Conservation (phyloP, 164 flowering plant species). For the Aristolochia californica region DNA sequence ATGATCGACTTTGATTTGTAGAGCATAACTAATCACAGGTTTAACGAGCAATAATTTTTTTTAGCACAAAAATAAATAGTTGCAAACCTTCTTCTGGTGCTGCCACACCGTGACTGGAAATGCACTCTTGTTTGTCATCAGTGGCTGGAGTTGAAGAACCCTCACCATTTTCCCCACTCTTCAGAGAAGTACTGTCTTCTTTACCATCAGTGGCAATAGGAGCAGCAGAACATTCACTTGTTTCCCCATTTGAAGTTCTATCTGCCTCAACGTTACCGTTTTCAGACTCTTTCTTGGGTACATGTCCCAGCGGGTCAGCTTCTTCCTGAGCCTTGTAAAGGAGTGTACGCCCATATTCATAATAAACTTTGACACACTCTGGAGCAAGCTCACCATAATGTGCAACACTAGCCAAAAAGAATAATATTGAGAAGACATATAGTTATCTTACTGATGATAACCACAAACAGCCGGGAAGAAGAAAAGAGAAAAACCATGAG, state of each 20-base stretch:
- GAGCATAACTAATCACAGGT: too few relatives aligned
- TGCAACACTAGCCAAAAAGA: constrained; percentile 47
- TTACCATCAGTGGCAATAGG: constrained; percentile 33
- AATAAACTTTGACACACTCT: constrained; percentile 67
- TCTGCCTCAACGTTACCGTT: constrained; percentile 29
- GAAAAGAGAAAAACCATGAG: background rate
- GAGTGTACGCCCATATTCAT: constrained; percentile 78
- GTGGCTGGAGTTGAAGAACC: constrained; percentile 47
- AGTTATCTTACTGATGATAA: background rate
- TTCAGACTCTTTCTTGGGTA: constrained; percentile 58
- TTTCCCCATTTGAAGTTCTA: constrained; percentile 13
- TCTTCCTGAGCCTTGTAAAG: constrained; percentile 91
- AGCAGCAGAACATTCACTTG: constrained; percentile 39
- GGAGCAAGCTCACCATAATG: constrained; percentile 83
- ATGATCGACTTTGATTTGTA: too few relatives aligned
- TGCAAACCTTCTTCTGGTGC: constrained; percentile 37
- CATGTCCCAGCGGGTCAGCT: constrained; percentile 65
- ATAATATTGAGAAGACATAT: background rate
- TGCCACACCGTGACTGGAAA: background rate
- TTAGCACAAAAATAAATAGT: background rate
- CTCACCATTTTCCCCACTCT: constrained; percentile 25
- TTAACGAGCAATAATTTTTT: too few relatives aligned
- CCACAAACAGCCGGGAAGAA: background rate
- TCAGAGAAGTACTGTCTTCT: constrained; percentile 24
- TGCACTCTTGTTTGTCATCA: constrained; percentile 12